Percentiles rank a stretch among this genome's conserved stretches.
Conservation (phyloP, 2,329 filamentous ascomycete genomes). For the Neoarthrinium moseri region DNA sequence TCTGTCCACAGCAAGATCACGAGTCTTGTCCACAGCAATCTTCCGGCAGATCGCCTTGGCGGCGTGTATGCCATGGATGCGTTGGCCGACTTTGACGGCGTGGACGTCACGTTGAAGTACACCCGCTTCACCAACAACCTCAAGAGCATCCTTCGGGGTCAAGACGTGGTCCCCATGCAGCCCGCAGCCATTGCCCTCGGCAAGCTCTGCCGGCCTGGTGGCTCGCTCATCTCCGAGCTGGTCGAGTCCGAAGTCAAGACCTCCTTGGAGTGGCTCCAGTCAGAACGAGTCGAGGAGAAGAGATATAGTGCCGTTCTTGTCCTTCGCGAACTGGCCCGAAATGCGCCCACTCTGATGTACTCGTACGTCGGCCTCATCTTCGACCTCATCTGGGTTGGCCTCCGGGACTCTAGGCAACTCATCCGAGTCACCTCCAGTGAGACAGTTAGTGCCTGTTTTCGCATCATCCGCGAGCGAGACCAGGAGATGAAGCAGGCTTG, state of each 20-base stretch:
- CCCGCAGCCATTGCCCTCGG: slow-evolving; percentile 86
- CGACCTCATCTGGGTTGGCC: slow-evolving; percentile 92
- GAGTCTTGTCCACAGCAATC: slow-evolving; percentile 74
- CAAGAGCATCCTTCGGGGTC: slow-evolving; percentile 82
- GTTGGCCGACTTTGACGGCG: slow-evolving; percentile 93
- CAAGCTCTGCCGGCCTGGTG: slow-evolving; percentile 86
- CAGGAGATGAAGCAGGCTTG: slow-evolving; percentile 81
- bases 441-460: slow-evolving; percentile 91
- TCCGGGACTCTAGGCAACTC: slow-evolving; percentile 84
- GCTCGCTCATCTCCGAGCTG: slow-evolving; percentile 89
- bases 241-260: slow-evolving; percentile 97
- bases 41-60: slow-evolving; percentile 84
- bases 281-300: slow-evolving; percentile 88
- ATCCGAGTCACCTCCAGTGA: slow-evolving; percentile 92
- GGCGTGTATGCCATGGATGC: slow-evolving; percentile 90
- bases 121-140: slow-evolving; percentile 92
- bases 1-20: slow-evolving; percentile 57
- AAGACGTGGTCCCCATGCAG: slow-evolving; percentile 88
- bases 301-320: slow-evolving; percentile 92
- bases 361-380: slow-evolving; percentile 93
- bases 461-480: slow-evolving; percentile 92
- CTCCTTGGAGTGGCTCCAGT: slow-evolving; percentile 93
- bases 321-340: slow-evolving; percentile 84
- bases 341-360: slow-evolving; percentile 94
- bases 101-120: slow-evolving; percentile 90